Evolutionary conservation across 306 rosid species (phyloP), one percentile per base, ranked within the genome.

Genomic region (Vigna trinervia): DNA sequence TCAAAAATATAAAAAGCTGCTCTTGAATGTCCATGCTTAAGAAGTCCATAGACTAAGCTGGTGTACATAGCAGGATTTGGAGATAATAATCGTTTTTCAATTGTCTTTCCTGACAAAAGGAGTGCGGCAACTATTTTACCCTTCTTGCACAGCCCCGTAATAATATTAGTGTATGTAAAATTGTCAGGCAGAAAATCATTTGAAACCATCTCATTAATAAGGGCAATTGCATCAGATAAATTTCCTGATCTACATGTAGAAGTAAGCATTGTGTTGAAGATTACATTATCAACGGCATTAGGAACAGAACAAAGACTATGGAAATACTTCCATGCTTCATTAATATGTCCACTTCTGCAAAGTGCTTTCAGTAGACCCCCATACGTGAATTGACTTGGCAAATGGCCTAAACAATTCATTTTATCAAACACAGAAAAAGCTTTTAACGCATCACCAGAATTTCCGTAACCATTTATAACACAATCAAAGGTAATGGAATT

Each of bases 341-440:
- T 70, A 53, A 87, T 83, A 85, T 88, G 73, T 14, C 94, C 90
- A 54, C 95, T 86, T 71, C 52, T 66, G 81, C 92, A 87, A 65
- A 92, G 86, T 63, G 85, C 95, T 79, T 88, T 92, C 84, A 92
- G 51, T 75, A 92, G 77, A 78, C 88, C 85, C 75, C 87, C 91
- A 73, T 80, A 87, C 8, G 95, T 90, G 73, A 85, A 87, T 26
- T 84, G 89, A 75, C 90, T 88, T 11, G 97, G 91, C 43, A 71
- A 77, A 77, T 84, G 86, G 70, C 95, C 97, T 52, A 70, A 77
- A 63, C 68, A 85, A 63, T 47, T 88, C 95, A 92, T 89, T 77
- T 86, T 85, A 71, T 92, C 97, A 60, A 84, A 82, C 76, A 82
- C 3, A 36, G 87, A 78, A 68, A 92, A 75, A 65, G 95, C 88